These are phyloP conservation scores for Eutrema japonicum DNA, from an alignment of 345 rosid species.

Conservation along the genomic window DNA sequence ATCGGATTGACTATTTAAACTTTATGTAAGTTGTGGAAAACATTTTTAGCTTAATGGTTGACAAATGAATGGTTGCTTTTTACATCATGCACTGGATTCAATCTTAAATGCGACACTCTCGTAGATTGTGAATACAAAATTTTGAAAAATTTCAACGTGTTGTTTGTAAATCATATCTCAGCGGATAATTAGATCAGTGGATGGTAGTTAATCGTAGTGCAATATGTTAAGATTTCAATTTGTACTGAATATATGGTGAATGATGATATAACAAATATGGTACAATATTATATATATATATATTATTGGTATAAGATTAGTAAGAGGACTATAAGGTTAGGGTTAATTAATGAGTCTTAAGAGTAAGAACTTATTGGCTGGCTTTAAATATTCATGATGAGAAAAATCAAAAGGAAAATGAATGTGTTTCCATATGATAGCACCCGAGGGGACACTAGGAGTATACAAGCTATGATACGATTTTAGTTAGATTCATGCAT, in stretches of 20 bases:
- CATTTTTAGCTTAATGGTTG: neutral
- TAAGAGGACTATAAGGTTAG: conserved; percentile 1
- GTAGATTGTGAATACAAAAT: neutral
- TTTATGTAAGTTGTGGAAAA: neutral
- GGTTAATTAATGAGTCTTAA: conserved; percentile 10
- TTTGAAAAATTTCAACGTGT: neutral
- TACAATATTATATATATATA: neutral
- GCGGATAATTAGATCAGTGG: conserved; percentile 1
- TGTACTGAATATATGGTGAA: neutral
- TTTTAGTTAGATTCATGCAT: conserved; percentile 45
- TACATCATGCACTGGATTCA: neutral
- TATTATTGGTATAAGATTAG: conserved; percentile 1
- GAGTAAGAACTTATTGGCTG: conserved; percentile 24
- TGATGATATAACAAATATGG: conserved; percentile 14
- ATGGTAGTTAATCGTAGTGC: neutral
- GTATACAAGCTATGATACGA: conserved; percentile 32
- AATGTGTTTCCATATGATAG: conserved; percentile 38
- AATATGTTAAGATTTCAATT: neutral
- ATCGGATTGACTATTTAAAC: neutral
- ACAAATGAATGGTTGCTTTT: neutral
- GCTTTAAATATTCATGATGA: conserved; percentile 35
- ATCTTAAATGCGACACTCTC: neutral
- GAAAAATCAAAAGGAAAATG: conserved; percentile 45
- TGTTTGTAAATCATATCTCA: neutral
- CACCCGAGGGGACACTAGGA: conserved; percentile 38